Evolutionary conservation across 257 asterid genomes (phyloP).

Genomic region (Forsythia suspensa): DNA sequence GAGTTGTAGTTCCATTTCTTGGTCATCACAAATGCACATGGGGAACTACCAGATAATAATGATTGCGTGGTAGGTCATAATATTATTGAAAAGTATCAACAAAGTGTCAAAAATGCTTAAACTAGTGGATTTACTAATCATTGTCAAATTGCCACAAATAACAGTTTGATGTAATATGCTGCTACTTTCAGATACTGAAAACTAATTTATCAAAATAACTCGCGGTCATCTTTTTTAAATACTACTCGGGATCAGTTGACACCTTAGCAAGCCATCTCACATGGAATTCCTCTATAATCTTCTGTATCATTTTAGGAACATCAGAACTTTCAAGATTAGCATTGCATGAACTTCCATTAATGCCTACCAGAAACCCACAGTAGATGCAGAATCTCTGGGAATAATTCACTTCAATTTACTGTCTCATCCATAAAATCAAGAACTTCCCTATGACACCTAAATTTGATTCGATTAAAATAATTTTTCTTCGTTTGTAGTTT

Average conservation of each 20-base stretch:
- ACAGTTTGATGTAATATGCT: not conserved
- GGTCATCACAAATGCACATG: not conserved
- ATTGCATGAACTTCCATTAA: not conserved
- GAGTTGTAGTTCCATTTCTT: not conserved
- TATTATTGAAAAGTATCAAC: not conserved
- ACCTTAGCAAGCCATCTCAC: not conserved
- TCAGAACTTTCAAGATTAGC: not conserved
- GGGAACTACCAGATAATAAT: not conserved
- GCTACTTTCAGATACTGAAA: not conserved
- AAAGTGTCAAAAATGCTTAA: not conserved
- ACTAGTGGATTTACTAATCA: not conserved
- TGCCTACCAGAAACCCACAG: not conserved
- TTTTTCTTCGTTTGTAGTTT: no score
- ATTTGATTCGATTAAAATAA: not conserved
- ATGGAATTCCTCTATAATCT: constrained; percentile 9
- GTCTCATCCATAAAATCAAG: not conserved
- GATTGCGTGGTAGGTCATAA: not conserved
- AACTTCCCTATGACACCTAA: not conserved
- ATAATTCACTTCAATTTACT: not conserved
- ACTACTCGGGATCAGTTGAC: not conserved
- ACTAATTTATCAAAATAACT: not conserved
- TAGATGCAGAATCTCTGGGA: not conserved
- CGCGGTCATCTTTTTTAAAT: not conserved
- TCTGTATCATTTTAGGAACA: not conserved
- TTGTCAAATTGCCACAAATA: constrained; percentile 3